These are phyloP conservation scores for Rostrohypoxylon terebratum DNA, from an alignment of 495 filamentous ascomycete species.

Conservation along the genomic window DNA sequence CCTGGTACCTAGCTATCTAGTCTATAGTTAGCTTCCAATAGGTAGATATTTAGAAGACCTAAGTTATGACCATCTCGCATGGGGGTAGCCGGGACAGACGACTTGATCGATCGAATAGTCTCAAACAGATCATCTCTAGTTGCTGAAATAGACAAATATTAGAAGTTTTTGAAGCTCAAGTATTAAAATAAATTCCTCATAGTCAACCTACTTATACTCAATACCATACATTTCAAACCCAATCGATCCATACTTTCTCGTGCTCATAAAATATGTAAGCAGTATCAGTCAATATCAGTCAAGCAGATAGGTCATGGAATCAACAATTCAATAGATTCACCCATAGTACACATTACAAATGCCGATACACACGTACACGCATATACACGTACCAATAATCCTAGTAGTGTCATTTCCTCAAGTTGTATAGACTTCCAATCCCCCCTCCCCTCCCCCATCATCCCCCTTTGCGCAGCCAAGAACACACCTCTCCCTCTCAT, in stretches of 20 bases:
- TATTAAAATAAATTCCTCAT: no score
- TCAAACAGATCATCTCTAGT: no score
- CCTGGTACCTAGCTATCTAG: no score
- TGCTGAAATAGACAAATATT: no score
- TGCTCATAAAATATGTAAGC: neutral
- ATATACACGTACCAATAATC: conserved; percentile 8
- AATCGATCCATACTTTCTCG: neutral
- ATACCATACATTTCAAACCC: neutral
- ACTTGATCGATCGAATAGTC: no score
- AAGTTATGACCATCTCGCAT: no score
- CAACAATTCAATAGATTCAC: neutral
- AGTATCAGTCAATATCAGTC: neutral
- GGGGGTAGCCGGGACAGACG: no score
- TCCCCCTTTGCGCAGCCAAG: conserved; percentile 21
- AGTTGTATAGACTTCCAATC: conserved; percentile 29
- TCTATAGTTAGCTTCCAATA: no score
- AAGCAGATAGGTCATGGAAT: neutral
- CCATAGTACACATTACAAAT: conserved; percentile 3
- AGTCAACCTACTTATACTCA: no score
- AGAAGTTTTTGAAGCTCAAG: no score
- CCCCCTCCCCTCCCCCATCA: neutral
- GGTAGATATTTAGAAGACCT: no score
- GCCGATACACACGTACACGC: neutral
- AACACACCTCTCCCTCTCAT: conserved; percentile 7
- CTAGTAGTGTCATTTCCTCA: conserved; percentile 28